Percentiles rank a stretch among this genome's conserved stretches.
Conservation (phyloP, 2,329 filamentous ascomycete genomes). For the Alternaria rosae region DNA sequence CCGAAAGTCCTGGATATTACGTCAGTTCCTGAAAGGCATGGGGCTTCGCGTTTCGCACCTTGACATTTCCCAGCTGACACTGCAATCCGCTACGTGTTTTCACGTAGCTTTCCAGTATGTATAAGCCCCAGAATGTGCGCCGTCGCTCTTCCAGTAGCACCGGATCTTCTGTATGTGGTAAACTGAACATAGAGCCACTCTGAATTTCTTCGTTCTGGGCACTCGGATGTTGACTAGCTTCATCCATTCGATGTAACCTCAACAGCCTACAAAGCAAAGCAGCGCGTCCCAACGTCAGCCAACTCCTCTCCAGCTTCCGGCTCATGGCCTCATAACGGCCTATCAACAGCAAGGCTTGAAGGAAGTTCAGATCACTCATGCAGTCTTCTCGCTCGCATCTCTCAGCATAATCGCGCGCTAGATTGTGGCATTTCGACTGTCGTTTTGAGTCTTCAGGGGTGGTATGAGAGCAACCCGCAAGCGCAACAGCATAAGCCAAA, state of each 20-base stretch:
- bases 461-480: not conserved
- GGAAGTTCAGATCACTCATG: not conserved
- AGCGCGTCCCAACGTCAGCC: slow-evolving; percentile 3
- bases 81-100: not conserved
- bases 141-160: slow-evolving; percentile 3
- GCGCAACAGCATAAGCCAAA: slow-evolving; percentile 4
- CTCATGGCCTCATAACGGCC: slow-evolving; percentile 1
- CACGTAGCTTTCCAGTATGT: slow-evolving; percentile 7
- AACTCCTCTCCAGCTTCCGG: slow-evolving; percentile 2
- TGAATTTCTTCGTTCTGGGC: not conserved
- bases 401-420: not conserved
- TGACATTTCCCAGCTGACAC: not conserved
- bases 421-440: not conserved
- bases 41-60: not conserved
- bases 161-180: not conserved
- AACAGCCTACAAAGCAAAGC: slow-evolving; percentile 5
- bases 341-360: not conserved
- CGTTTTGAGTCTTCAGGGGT: not conserved
- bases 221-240: not conserved
- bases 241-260: not conserved
- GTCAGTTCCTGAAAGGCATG: not conserved
- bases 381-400: not conserved
- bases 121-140: slow-evolving; percentile 5
- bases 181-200: not conserved
- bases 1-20: not conserved